A percentile compares a stretch with the other conserved stretches of the same genome.
phyloP scores from a whole-genome alignment of 192 early-diverging fungal genomes.

The Rhizophagus prolifer region DNA sequence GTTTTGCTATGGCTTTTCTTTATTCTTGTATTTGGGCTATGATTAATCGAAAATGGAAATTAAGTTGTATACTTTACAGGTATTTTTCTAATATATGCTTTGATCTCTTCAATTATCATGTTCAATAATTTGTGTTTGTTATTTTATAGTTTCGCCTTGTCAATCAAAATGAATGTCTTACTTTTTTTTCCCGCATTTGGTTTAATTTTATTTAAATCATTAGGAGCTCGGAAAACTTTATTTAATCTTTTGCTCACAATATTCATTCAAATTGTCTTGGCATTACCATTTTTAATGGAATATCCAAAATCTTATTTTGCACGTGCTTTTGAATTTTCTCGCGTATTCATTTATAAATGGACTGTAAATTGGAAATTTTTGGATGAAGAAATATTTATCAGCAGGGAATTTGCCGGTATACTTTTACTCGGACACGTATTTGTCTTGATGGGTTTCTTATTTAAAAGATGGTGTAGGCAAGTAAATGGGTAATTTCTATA shows the following conservation, averaged over 20 bases:
- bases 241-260: slow-evolving; percentile 44
- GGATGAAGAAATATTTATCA: slow-evolving; percentile 66
- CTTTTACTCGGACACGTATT: slow-evolving; percentile 63
- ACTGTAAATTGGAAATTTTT: slow-evolving; percentile 96
- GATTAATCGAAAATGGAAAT: slow-evolving; percentile 47
- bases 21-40: slow-evolving; percentile 70
- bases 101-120: not conserved
- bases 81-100: slow-evolving; percentile 32
- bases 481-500: not conserved
- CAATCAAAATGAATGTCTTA: slow-evolving; percentile 95
- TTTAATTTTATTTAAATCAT: slow-evolving; percentile 55
- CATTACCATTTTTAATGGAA: slow-evolving; percentile 39
- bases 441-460: slow-evolving; percentile 60
- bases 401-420: slow-evolving; percentile 51
- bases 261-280: slow-evolving; percentile 46
- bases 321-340: slow-evolving; percentile 83
- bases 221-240: slow-evolving; percentile 49
- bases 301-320: slow-evolving; percentile 65
- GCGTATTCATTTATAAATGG: slow-evolving; percentile 88
- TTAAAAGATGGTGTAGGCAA: slow-evolving; percentile 57
- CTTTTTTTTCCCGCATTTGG: slow-evolving; percentile 89
- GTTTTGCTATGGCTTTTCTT: slow-evolving; percentile 83
- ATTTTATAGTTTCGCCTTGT: slow-evolving; percentile 68
- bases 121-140: slow-evolving; percentile 5
- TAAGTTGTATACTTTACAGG: slow-evolving; percentile 67